These are phyloP conservation scores for Sphaceloma murrayae DNA, from an alignment of 2,329 filamentous ascomycete genomes.

Conservation along the genomic window DNA sequence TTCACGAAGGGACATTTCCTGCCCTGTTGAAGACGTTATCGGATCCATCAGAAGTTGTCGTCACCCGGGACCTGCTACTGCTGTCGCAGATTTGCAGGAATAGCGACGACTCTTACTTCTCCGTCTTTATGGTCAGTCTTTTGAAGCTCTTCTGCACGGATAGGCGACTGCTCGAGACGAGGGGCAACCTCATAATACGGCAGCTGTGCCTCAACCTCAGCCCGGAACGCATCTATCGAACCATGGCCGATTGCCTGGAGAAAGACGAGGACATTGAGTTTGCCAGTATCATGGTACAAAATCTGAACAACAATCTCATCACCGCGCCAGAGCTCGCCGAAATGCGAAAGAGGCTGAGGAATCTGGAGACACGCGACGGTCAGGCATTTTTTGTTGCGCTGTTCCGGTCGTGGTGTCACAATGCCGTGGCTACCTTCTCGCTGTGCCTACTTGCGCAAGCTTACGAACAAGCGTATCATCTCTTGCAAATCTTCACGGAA, in stretches of 20 bases:
- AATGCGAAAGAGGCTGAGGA: conserved; percentile 77
- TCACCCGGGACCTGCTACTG: conserved; percentile 85
- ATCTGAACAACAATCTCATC: conserved; percentile 97
- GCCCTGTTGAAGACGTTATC: conserved; percentile 92
- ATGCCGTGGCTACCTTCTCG: conserved; percentile 94
- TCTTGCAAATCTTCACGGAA: conserved; percentile 92
- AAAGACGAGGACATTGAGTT: conserved; percentile 98
- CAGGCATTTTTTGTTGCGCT: conserved; percentile 91
- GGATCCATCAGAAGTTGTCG: conserved; percentile 88
- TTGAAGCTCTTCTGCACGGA: conserved; percentile 94
- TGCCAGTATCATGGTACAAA: conserved; percentile 98
- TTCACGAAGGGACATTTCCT: conserved; percentile 95
- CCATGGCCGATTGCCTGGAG: conserved; percentile 89
- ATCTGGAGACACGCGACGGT: conserved; percentile 84
- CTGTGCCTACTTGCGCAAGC: conserved; percentile 90
- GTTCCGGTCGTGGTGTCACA: conserved; percentile 97
- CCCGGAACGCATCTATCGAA: conserved; percentile 90
- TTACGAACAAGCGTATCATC: conserved; percentile 94
- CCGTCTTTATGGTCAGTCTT: conserved; percentile 95
- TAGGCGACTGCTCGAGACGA: conserved; percentile 75
- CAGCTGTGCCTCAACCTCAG: conserved; percentile 89
- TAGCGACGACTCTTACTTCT: conserved; percentile 94
- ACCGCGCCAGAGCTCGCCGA: conserved; percentile 91
- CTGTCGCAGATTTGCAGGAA: conserved; percentile 94
- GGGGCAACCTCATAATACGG: conserved; percentile 92